phyloP scores from a whole-genome alignment of 305 asterid species.

The Coffea humblotiana region DNA sequence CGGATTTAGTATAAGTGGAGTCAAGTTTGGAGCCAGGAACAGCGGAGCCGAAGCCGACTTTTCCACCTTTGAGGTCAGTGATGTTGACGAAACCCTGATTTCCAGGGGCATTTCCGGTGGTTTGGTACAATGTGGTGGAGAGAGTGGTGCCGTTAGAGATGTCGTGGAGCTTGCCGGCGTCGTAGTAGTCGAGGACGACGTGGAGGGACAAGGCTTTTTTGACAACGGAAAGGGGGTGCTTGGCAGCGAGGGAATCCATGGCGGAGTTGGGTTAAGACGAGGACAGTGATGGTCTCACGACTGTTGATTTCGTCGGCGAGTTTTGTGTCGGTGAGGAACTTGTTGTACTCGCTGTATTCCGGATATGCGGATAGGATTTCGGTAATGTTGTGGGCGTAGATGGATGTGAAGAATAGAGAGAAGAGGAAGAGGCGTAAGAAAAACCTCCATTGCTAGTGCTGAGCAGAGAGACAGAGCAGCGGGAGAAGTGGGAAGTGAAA shows the following conservation, averaged over 20 bases:
- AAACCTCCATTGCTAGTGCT: conserved; percentile 41
- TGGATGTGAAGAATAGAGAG: conserved; percentile 29
- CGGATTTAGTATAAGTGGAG: conserved; percentile 54
- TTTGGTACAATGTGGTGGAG: conserved; percentile 84
- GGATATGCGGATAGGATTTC: conserved; percentile 55
- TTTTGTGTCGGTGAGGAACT: conserved; percentile 60
- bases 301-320: conserved; percentile 98
- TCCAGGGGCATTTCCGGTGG: conserved; percentile 86
- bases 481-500: not conserved
- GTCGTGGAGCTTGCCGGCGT: conserved; percentile 71
- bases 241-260: conserved; percentile 59
- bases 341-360: conserved; percentile 79
- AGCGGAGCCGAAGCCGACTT: conserved; percentile 89
- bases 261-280: conserved; percentile 63
- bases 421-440: conserved; percentile 28
- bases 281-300: conserved; percentile 81
- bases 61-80: conserved; percentile 77
- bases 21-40: conserved; percentile 64
- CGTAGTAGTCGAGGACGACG: conserved; percentile 87
- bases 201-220: conserved; percentile 68
- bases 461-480: not conserved
- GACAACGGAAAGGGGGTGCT: conserved; percentile 62
- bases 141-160: conserved; percentile 77
- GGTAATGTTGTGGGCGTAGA: conserved; percentile 61
- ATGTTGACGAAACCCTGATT: conserved; percentile 83